Evolutionary conservation across 179 eudicot species (phyloP), one percentile per base, ranked within the genome.

Genomic region (Beta macrorhiza): DNA sequence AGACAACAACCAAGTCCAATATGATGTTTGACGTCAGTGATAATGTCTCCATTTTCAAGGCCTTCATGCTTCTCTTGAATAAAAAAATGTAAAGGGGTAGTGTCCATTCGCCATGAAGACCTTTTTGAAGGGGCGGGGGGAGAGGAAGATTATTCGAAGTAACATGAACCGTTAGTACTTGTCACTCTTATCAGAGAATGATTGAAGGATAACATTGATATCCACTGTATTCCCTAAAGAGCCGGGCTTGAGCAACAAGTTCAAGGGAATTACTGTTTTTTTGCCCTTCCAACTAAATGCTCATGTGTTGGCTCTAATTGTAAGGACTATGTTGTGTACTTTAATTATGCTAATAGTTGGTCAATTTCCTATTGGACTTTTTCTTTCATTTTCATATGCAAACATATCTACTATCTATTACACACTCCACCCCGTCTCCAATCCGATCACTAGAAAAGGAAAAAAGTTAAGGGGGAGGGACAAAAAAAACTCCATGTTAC

Each of bases 1-100:
- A 51, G 82, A 79, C 15, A 63, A 82, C 51, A n/a, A n/a, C 51
- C 72, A 84, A 81, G 81, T 68, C 22, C 77, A 75, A 37, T 83
- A 52, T 55, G 42, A 72, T 47, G 88, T 82, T 56, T 88, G 80
- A 71, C 14, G 42, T 17, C 74, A 22, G 58, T 82, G 73, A 59
- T 10, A 51, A 47, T 32, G 57, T 62, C 53, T 42, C 10, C n/a
- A 53, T 25, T 7, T 52, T 25, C 25, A 62, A 71, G 45, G 72
- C 76, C 64, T 69, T 67, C 72, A 74, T 64, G 75, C 55, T 71
- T 65, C 56, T 76, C 81, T 78, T 78, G 79, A 78, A 81, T 32
- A 81, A 67, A 55, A 72, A 69, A 74, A 37, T 2, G 42, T 37
- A 62, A 78, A 42, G 59, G 45, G 49, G 59, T 29, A 49, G 75